phyloP scores from a whole-genome alignment of 176 grass and related monocot genomes.

The Chrysopogon serrulatus region DNA sequence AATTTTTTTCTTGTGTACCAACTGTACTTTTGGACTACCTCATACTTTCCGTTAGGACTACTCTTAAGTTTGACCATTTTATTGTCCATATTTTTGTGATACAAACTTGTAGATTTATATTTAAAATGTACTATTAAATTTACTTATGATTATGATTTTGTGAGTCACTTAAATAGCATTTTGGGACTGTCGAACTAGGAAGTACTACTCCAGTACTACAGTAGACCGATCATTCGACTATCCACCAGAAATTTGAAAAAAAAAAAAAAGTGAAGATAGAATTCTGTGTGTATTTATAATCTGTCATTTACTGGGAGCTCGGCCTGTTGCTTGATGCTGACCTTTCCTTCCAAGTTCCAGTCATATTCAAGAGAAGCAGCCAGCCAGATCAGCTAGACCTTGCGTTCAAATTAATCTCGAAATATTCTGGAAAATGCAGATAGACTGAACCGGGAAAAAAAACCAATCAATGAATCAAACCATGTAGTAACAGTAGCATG shows the following conservation, averaged over 20 bases:
- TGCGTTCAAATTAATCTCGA: conserved; percentile 1
- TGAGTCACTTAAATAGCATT: neutral
- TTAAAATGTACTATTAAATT: neutral
- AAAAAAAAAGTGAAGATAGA: neutral
- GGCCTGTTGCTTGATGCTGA: conserved; percentile 6
- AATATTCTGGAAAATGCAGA: neutral
- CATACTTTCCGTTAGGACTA: no score
- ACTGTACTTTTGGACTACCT: neutral
- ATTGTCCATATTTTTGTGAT: no score
- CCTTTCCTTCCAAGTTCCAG: neutral
- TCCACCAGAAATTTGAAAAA: neutral
- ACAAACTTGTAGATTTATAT: neutral
- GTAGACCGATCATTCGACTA: neutral
- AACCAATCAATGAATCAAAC: neutral
- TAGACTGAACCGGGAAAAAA: neutral
- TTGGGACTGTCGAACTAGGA: neutral
- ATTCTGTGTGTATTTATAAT: neutral
- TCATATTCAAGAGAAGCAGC: neutral
- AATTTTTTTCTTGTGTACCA: neutral
- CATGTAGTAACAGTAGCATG: neutral
- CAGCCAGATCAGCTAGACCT: neutral
- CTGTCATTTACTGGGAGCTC: neutral
- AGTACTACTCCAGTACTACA: no score
- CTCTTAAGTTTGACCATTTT: neutral
- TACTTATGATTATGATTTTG: neutral